phyloP scores from a whole-genome alignment of 1,284 basidiomycete species.

The Cryptococcus neoformans region DNA sequence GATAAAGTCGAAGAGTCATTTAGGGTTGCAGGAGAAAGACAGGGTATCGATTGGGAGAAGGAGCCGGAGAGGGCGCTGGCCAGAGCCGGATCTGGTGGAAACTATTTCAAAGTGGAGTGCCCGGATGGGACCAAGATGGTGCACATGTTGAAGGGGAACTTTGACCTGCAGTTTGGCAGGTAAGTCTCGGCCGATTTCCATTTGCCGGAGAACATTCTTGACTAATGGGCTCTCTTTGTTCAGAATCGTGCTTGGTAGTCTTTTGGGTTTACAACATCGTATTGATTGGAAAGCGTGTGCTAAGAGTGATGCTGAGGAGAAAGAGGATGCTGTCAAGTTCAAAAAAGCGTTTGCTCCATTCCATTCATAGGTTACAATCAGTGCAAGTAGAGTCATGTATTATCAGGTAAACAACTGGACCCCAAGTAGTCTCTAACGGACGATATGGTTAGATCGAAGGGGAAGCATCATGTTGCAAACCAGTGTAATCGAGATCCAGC shows the following conservation, averaged over 20 bases:
- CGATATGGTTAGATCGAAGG: neutral
- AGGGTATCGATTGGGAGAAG: constrained; percentile 62
- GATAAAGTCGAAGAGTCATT: constrained; percentile 69
- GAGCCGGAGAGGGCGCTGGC: constrained; percentile 64
- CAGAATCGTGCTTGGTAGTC: constrained; percentile 71
- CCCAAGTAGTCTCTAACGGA: neutral
- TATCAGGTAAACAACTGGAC: neutral
- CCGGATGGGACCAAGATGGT: constrained; percentile 82
- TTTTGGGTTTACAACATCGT: constrained; percentile 70
- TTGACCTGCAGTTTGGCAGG: constrained; percentile 91
- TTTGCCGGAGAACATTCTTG: neutral
- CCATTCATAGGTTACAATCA: constrained; percentile 30
- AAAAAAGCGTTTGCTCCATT: constrained; percentile 75
- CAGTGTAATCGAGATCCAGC: too few relatives aligned
- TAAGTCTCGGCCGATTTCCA: constrained; percentile 48
- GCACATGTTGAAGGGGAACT: constrained; percentile 76
- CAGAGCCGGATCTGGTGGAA: constrained; percentile 53
- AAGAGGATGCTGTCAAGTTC: constrained; percentile 71
- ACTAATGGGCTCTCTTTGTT: neutral
- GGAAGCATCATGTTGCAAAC: too few relatives aligned
- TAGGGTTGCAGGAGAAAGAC: constrained; percentile 59
- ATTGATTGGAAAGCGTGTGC: constrained; percentile 87
- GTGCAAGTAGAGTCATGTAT: neutral
- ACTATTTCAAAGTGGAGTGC: constrained; percentile 86
- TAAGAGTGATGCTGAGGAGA: constrained; percentile 75